These are phyloP conservation scores for Setaria viridis DNA, from an alignment of 202 grass and related monocot genomes.

Conservation along the genomic window DNA sequence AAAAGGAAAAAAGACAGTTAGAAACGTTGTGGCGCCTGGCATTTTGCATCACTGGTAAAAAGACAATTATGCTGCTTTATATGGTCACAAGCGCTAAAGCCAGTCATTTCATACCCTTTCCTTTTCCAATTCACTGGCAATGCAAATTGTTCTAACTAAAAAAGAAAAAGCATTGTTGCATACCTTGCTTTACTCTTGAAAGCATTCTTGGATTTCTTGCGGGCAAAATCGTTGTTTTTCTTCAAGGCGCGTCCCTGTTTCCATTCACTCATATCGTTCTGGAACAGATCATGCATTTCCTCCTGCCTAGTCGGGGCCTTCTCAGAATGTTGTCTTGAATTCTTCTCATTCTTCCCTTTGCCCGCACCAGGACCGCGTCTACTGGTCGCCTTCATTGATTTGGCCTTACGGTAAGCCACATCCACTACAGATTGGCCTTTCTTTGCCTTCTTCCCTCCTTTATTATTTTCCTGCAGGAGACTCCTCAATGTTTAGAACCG, in stretches of 20 bases:
- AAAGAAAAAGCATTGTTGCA: slow-evolving; percentile 11
- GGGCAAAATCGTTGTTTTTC: slow-evolving; percentile 51
- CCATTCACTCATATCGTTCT: slow-evolving; percentile 89
- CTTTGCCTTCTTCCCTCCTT: slow-evolving; percentile 62
- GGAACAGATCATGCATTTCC: slow-evolving; percentile 92
- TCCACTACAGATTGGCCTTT: slow-evolving; percentile 78
- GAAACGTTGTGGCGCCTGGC: background rate
- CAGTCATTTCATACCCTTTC: background rate
- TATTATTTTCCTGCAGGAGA: slow-evolving; percentile 54
- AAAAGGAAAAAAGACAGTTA: background rate
- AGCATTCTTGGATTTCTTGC: slow-evolving; percentile 74
- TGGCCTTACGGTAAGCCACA: slow-evolving; percentile 79
- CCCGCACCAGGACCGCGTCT: slow-evolving; percentile 54
- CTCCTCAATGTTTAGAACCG: slow-evolving; percentile 31
- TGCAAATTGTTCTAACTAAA: background rate
- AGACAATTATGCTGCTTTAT: background rate
- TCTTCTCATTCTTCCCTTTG: slow-evolving; percentile 66
- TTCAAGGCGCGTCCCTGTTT: slow-evolving; percentile 73
- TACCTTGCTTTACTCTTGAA: slow-evolving; percentile 98
- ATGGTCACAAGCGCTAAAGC: background rate
- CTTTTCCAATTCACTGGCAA: background rate
- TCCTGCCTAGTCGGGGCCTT: slow-evolving; percentile 67
- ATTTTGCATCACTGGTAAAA: background rate
- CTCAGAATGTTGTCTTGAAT: slow-evolving; percentile 54
- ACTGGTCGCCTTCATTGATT: slow-evolving; percentile 72